A percentile compares a stretch with the other conserved stretches of the same genome.
These are phyloP conservation scores for Chaetomidium leptoderma DNA, from an alignment of 495 filamentous ascomycete genomes.

Conservation along the genomic window DNA sequence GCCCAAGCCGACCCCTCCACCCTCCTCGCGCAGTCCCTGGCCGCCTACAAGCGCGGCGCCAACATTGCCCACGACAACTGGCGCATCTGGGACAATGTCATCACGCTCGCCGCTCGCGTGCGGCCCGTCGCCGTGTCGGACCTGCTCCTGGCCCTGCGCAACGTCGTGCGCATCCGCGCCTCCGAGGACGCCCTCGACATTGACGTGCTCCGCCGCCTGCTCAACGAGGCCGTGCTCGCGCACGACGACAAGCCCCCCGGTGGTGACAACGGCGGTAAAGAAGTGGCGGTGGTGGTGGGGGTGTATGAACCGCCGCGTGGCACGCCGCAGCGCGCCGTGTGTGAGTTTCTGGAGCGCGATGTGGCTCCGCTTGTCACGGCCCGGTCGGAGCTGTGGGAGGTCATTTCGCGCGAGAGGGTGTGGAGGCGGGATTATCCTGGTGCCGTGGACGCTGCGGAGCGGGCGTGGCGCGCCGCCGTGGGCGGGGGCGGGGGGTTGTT, in stretches of 20 bases:
- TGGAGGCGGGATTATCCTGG: slow-evolving; percentile 63
- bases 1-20: slow-evolving; percentile 47
- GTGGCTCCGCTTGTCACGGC: slow-evolving; percentile 80
- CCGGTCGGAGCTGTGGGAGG: slow-evolving; percentile 67
- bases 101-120: slow-evolving; percentile 75
- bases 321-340: slow-evolving; percentile 51
- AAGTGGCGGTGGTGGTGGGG: slow-evolving; percentile 17
- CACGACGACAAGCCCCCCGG: slow-evolving; percentile 20
- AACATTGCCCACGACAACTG: slow-evolving; percentile 73
- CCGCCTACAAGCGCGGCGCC: slow-evolving; percentile 79
- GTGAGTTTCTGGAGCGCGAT: slow-evolving; percentile 64
- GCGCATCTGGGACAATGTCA: slow-evolving; percentile 93
- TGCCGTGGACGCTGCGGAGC: slow-evolving; percentile 79
- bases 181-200: slow-evolving; percentile 73
- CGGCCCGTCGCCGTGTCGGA: slow-evolving; percentile 70
- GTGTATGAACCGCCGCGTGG: slow-evolving; percentile 44
- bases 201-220: slow-evolving; percentile 63
- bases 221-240: slow-evolving; percentile 60
- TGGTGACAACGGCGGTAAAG: background rate
- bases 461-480: slow-evolving; percentile 72
- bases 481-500: slow-evolving; percentile 28
- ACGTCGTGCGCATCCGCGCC: slow-evolving; percentile 69
- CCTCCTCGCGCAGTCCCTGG: slow-evolving; percentile 67
- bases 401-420: slow-evolving; percentile 64
- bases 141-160: slow-evolving; percentile 64